A percentile compares a stretch with the other conserved stretches of the same genome.
phyloP scores from a whole-genome alignment of 768 basidiomycete species.

The Leccinum broughii region DNA sequence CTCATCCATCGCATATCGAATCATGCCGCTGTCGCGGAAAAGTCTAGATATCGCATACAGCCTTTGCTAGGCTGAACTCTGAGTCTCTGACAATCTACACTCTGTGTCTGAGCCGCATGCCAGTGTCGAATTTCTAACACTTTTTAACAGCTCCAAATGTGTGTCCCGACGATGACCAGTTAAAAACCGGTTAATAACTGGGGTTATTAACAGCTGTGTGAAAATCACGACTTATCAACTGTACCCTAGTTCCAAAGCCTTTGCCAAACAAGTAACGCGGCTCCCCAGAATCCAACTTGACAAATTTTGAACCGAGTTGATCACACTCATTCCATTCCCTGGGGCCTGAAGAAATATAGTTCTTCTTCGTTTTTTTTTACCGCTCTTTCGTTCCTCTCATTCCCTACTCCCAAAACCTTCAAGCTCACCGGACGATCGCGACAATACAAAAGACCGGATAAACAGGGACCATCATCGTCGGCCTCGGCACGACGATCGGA shows the following conservation, averaged over 20 bases:
- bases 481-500: conserved; percentile 10
- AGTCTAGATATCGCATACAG: too few species aligned
- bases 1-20: conserved; percentile 39
- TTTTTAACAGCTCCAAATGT: too few species aligned
- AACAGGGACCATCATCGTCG: conserved; percentile 11
- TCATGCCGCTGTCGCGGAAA: too few species aligned
- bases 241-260: background rate
- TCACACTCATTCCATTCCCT: background rate
- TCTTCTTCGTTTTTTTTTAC: background rate
- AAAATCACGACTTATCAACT: too few species aligned
- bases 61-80: too few species aligned
- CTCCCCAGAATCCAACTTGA: background rate
- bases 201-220: too few species aligned
- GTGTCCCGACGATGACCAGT: too few species aligned
- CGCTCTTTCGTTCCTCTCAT: conserved; percentile 6
- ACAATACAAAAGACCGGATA: conserved; percentile 9
- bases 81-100: too few species aligned
- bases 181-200: too few species aligned
- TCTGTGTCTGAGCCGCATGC: too few species aligned
- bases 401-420: conserved; percentile 21
- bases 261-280: conserved; percentile 25
- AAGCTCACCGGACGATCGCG: conserved; percentile 16
- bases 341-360: background rate
- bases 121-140: too few species aligned
- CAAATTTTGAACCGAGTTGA: too few species aligned